Evolutionary conservation across 495 filamentous ascomycete species (phyloP).

Genomic region (Penicillium ochrochloron): DNA sequence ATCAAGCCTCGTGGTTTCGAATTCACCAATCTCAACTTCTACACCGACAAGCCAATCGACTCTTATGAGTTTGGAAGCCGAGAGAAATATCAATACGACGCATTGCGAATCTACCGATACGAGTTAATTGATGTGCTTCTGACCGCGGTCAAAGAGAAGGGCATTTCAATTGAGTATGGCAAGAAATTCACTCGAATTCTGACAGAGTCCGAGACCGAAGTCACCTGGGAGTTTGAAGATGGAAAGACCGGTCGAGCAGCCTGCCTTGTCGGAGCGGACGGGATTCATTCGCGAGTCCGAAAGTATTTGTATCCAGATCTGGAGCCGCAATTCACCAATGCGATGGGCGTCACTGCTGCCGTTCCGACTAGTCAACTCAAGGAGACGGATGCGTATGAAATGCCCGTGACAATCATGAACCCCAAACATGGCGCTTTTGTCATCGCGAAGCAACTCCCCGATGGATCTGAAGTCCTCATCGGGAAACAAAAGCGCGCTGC

Average conservation of each 20-base stretch:
- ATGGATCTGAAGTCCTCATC: conserved; percentile 51
- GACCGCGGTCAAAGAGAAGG: conserved; percentile 33
- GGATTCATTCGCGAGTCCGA: conserved; percentile 54
- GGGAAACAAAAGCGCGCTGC: conserved; percentile 42
- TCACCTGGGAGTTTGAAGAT: conserved; percentile 49
- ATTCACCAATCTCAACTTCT: conserved; percentile 49
- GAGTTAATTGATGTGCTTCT: conserved; percentile 46
- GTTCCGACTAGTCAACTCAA: conserved; percentile 33
- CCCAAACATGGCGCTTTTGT: conserved; percentile 48
- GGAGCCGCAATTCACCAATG: conserved; percentile 34
- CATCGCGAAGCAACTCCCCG: conserved; percentile 48
- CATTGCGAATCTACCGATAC: conserved; percentile 53
- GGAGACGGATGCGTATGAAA: conserved; percentile 31
- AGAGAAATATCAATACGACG: conserved; percentile 48
- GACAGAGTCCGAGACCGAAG: conserved; percentile 36
- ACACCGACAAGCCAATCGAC: conserved; percentile 44
- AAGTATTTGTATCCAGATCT: conserved; percentile 39
- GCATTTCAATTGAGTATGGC: conserved; percentile 46
- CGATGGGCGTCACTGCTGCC: conserved; percentile 34
- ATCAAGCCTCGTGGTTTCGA: conserved; percentile 37
- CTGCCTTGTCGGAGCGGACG: conserved; percentile 53
- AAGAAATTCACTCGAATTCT: conserved; percentile 46
- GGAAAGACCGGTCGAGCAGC: conserved; percentile 35
- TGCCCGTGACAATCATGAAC: conserved; percentile 50
- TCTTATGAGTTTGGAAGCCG: conserved; percentile 49